A percentile compares a stretch with the other conserved stretches of the same genome.
These are phyloP conservation scores for Thermothelomyces thermophilus DNA, from an alignment of 2,329 filamentous ascomycete species.

Conservation along the genomic window DNA sequence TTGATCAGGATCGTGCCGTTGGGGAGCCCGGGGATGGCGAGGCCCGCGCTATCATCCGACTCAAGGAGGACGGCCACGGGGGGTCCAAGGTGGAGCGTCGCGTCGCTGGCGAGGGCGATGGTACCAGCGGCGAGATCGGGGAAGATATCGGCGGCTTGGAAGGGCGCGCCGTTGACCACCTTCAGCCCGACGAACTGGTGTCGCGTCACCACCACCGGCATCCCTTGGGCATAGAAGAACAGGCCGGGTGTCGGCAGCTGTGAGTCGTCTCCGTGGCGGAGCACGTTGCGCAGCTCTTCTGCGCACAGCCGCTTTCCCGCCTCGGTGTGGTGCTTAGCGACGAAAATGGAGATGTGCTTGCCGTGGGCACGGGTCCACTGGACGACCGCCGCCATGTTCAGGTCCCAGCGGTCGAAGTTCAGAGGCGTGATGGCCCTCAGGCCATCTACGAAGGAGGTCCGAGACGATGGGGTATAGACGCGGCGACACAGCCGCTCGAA, in stretches of 20 bases:
- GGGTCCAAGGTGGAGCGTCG: neutral
- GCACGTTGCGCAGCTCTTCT: conserved; percentile 6
- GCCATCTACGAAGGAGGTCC: neutral
- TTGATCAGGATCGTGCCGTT: neutral
- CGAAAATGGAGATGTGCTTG: conserved; percentile 12
- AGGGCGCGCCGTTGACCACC: neutral
- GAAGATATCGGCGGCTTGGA: neutral
- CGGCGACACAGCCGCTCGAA: neutral
- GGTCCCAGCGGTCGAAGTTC: conserved; percentile 6
- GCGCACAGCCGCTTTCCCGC: conserved; percentile 15
- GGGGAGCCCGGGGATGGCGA: conserved; percentile 3
- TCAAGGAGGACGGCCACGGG: neutral
- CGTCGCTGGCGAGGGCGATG: neutral
- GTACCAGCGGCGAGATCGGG: neutral
- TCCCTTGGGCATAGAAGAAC: neutral
- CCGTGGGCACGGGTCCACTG: conserved; percentile 8
- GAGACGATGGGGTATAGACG: neutral
- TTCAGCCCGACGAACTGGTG: neutral
- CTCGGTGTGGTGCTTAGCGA: conserved; percentile 3
- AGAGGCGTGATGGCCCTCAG: conserved; percentile 2
- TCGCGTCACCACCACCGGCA: neutral
- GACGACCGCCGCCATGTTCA: conserved; percentile 8
- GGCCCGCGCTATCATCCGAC: neutral
- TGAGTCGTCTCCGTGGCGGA: conserved; percentile 11
- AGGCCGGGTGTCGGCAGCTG: neutral